Percentiles rank a stretch among this genome's conserved stretches.
Evolutionary conservation across 1,284 basidiomycete genomes (phyloP).

Genomic region (Melampsora abietis-canadensis): DNA sequence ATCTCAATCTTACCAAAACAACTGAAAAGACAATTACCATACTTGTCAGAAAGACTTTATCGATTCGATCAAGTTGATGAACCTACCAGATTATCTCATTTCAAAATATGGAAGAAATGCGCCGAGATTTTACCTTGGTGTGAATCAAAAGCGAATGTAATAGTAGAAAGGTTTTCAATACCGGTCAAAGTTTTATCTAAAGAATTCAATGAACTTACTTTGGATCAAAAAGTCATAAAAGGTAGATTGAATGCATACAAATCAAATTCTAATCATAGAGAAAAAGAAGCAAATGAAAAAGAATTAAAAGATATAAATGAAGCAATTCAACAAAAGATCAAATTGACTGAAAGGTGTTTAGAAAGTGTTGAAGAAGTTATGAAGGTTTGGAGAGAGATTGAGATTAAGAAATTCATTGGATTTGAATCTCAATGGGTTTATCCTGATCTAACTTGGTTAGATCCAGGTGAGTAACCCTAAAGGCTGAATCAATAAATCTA

Average conservation of each 20-base stretch:
- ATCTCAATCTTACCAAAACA: constrained; percentile 17
- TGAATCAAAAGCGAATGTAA: not conserved
- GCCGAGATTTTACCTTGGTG: constrained; percentile 1
- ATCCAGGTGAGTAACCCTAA: not conserved
- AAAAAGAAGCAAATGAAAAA: not conserved
- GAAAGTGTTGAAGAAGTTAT: not conserved
- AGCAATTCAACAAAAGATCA: not conserved
- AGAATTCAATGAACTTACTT: not conserved
- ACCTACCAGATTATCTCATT: constrained; percentile 22
- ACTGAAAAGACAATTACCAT: constrained; percentile 13
- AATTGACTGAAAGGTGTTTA: not conserved
- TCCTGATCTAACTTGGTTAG: not conserved
- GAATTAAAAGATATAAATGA: not conserved
- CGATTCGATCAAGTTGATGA: constrained; percentile 8
- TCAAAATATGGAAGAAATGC: constrained; percentile 13
- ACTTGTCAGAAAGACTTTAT: constrained; percentile 13
- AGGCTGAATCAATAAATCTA: not conserved
- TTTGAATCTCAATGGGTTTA: constrained; percentile 3
- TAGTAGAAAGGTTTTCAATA: constrained; percentile 3
- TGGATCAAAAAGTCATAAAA: not conserved
- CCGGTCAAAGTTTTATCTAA: not conserved
- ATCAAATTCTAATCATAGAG: not conserved
- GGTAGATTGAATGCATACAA: not conserved
- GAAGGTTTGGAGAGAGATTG: not conserved
- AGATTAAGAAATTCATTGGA: not conserved